Evolutionary conservation across 805 yeast species (phyloP), one percentile per base, ranked within the genome.

Genomic region (Hanseniaspora mollemarum): DNA sequence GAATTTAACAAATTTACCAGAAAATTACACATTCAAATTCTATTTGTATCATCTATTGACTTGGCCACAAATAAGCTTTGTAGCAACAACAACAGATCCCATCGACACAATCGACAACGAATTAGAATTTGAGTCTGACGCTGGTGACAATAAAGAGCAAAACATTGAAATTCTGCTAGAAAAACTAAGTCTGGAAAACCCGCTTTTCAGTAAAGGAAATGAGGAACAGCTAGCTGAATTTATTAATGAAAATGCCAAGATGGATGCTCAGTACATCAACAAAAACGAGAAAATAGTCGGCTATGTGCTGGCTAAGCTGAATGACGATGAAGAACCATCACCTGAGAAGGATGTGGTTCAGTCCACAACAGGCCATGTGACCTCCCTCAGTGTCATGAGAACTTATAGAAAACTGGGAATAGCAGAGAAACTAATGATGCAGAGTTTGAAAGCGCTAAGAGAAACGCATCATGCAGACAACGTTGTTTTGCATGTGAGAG

Each of bases 51-150:
- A 92, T 67, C 75, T 87, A 8, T 69, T 90, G 46, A 81, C 96
- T 33, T 92, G 98, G 98, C 98, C 98, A 1, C 95, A 90, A 64
- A 94, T 94, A 13, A 85, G 95, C 37, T 92, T 81, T 69, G 97
- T 92, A 33, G 98, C 98, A 16, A 82, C 90, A 1, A 81, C 92
- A 1, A 77, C 81, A 25, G 83, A 77, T 55, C 77, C 72, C 10
- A 68, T 62, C 31, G 53, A 60, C 4, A 59, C 59, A 13, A 59
- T 61, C 0, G 58, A 53, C 6, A 53, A 52, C 9, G 61, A 59
- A 7, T 60, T 56, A 18, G 56, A 56, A 10, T 58, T 51, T 13
- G 56, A 42, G 16, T 42, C 58, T 1, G 58, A 54, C 2, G 52
- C 53, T 5, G 62, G 56, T 8, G 63, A 59, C 19, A 53, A 55